Base-by-base conservation (phyloP, 306 rosid species). In the Quercus agrifolia region DNA sequence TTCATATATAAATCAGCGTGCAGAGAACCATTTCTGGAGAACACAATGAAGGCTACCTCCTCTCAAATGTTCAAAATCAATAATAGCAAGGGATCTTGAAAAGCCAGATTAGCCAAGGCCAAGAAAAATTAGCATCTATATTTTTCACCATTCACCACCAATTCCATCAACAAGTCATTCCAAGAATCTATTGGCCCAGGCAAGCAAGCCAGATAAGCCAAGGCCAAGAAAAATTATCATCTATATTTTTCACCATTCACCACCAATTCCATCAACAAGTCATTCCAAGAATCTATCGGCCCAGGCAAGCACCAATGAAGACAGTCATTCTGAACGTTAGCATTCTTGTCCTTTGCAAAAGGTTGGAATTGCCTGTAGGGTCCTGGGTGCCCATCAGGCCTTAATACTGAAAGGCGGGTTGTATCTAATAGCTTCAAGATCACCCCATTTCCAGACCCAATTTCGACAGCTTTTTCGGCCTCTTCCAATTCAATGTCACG, bases 161-260 rank as follows among this genome's bases (percentile, higher is more conserved):
- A 78, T 83, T 92, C 88, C 91, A 94, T 82, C 14, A 86, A 27
- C 75, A 91, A 55, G 78, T 89, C 97, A 19, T 92, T 94, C 98
- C 98, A 94, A 3, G 97, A 89, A 76, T 94, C 97, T 52, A 94
- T 92, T 11, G 98, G 98, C 68, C 98, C 97, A 1, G 98, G 96
- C 80, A 92, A 79, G 81, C 97, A 94, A 61, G 30, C 31, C 17
- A 17, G 72, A 67, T 27, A 64, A 17, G 51, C 15, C 25, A 31
- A 67, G 49, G 72, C 38, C 70, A 63, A 27, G 52, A 30, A n/a
- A 27, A 20, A 13, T 13, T 21, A 79, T 57, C 78, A 75, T 74
- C 4, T 54, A 52, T 27, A 82, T 63, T 27, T 83, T 76, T 52
- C 71, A 23, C 70, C 84, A 78, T 82, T 87, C 58, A 88, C 73